phyloP scores from a whole-genome alignment of 331 rosid genomes.

The Malus hybrid region DNA sequence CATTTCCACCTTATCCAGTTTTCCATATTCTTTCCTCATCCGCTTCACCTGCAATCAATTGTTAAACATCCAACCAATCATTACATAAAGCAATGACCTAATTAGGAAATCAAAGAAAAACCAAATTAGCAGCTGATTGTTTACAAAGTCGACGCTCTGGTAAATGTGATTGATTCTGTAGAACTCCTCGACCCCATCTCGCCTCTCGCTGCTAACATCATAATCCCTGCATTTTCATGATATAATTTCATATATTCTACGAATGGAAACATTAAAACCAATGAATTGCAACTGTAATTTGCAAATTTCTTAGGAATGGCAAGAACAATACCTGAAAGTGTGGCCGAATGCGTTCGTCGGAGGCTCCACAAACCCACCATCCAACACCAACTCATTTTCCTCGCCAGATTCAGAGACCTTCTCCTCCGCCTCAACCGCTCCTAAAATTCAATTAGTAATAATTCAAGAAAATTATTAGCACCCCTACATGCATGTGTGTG shows the following conservation, averaged over 20 bases:
- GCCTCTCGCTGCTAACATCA: constrained; percentile 45
- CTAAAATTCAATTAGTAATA: not conserved
- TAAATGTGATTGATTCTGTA: constrained; percentile 53
- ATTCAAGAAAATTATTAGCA: not conserved
- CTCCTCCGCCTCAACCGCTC: constrained; percentile 30
- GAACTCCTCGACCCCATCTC: constrained; percentile 50
- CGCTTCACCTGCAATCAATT: constrained; percentile 8
- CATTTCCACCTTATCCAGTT: constrained; percentile 50
- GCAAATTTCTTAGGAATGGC: not conserved
- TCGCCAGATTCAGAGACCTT: constrained; percentile 1
- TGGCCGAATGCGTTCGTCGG: constrained; percentile 58
- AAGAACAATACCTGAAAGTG: constrained; percentile 43
- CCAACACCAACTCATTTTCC: constrained; percentile 38
- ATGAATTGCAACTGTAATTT: not conserved
- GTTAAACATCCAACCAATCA: not conserved
- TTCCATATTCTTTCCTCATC: constrained; percentile 44
- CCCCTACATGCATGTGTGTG: no score
- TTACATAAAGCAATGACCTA: not conserved
- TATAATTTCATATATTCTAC: not conserved
- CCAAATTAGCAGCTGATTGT: not conserved
- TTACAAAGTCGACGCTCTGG: constrained; percentile 60
- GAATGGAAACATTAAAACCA: not conserved
- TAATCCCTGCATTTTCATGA: constrained; percentile 28
- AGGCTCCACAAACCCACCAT: constrained; percentile 53
- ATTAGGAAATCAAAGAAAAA: not conserved